Base-by-base conservation (phyloP, 192 early-diverging fungal genomes). In the Glomus cerebriforme region DNA sequence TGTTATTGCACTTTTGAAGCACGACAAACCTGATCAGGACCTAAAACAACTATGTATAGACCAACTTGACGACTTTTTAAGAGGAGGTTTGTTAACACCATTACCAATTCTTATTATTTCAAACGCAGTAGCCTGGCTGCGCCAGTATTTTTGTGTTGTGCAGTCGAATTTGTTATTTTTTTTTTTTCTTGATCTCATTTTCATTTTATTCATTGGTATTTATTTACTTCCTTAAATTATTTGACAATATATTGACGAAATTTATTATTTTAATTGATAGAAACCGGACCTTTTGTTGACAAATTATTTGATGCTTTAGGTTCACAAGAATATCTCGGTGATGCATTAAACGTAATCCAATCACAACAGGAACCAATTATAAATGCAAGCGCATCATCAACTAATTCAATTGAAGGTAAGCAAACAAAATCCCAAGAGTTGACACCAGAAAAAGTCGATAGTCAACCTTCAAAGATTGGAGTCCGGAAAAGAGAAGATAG, bases 21-120 rank as follows among this genome's bases (percentile, higher is more conserved):
- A 93, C 59, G 90, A 94, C 59, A 87, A 91, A 59, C 72, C 86
- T 8, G 82, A 83, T 15, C 76, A 79, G 2, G 93, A 90, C 22
- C 79, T 95, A n/a, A 89, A 86, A 71, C 74, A 79, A 22, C 78
- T 88, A 2, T 89, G 89, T 68, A 77, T 86, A 19, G 85, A 87
- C 37, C 91, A 95, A 69, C 84, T 96, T 7, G 89, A 90, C 26
- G 95, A 95, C 71, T 96, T 96, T 86, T 82, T 96, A 73, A 84
- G 85, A 70, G 82, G 89, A 80, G 87, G 94, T 95, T 87, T 83
- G n/a, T 15, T 31, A 43, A 34, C 0, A 47, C 54, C 62, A 19
- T 35, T 59, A 74, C 29, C 60, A 26, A 34, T 29, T 35, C 8
- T 13, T n/a, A 26, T 26, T 43, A 43, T 12, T 43, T 43, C n/a